Conservation (phyloP, 2,329 filamentous ascomycete genomes). For the Scleromitrula shiraiana region DNA sequence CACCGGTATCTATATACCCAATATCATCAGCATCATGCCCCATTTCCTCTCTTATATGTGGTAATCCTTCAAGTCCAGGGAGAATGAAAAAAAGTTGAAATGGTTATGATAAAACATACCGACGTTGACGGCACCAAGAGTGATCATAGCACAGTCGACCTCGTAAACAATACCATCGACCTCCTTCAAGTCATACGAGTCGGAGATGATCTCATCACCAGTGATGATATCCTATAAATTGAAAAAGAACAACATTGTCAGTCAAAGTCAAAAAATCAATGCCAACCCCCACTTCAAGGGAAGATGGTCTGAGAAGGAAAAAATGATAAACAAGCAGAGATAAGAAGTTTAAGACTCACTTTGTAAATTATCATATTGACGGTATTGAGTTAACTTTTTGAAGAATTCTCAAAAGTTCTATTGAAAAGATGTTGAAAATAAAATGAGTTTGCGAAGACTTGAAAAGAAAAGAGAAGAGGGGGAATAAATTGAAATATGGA, state of each 20-base stretch:
- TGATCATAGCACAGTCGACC: conserved; percentile 86
- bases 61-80: too few species aligned
- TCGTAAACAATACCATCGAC: conserved; percentile 78
- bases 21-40: too few species aligned
- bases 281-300: not conserved
- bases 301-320: not conserved
- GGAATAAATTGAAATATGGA: not conserved
- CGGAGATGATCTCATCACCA: conserved; percentile 93
- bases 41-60: too few species aligned
- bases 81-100: too few species aligned
- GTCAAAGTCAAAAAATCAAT: not conserved
- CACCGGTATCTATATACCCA: conserved; percentile 76
- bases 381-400: conserved; percentile 10
- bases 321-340: conserved; percentile 10
- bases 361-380: conserved; percentile 51
- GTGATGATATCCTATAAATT: conserved; percentile 69
- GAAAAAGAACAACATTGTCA: conserved; percentile 9
- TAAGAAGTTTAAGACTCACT: conserved; percentile 28
- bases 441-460: conserved; percentile 1
- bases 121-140: conserved; percentile 64
- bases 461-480: not conserved
- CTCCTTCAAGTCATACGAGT: conserved; percentile 80
- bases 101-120: conserved; percentile 37
- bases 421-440: not conserved
- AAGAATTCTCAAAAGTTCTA: not conserved